Percentiles rank a stretch among this genome's conserved stretches.
Evolutionary conservation across 352 stramenopile species (phyloP).

Genomic region (Phytophthora sojae): DNA sequence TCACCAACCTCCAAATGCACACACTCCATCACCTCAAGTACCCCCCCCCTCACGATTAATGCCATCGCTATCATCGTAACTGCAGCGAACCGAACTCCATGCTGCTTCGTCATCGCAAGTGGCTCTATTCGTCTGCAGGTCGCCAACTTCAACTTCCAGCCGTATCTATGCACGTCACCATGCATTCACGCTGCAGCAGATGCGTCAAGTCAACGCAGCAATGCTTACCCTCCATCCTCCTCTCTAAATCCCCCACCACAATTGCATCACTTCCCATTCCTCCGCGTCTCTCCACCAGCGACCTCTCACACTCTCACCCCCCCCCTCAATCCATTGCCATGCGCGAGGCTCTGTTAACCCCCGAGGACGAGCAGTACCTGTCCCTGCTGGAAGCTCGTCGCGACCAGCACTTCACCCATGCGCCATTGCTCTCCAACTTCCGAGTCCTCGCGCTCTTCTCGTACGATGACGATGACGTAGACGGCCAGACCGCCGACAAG

Average conservation of each 20-base stretch:
- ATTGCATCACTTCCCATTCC: not conserved
- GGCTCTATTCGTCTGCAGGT: constrained; percentile 33
- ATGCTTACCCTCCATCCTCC: constrained; percentile 23
- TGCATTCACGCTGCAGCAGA: constrained; percentile 18
- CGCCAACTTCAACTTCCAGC: constrained; percentile 30
- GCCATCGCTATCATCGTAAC: not conserved
- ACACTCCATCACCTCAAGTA: not conserved
- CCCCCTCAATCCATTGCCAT: constrained; percentile 20
- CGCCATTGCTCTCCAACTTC: constrained; percentile 56
- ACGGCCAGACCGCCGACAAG: constrained; percentile 45
- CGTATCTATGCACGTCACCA: constrained; percentile 29
- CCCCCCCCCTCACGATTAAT: not conserved
- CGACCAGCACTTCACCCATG: constrained; percentile 41
- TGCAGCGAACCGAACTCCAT: not conserved
- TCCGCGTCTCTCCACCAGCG: not conserved
- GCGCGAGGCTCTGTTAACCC: constrained; percentile 51
- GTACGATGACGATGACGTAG: constrained; percentile 68
- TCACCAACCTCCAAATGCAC: not conserved
- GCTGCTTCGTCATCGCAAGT: constrained; percentile 10
- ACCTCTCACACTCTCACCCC: not conserved
- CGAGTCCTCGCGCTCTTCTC: constrained; percentile 62
- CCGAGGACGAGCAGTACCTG: constrained; percentile 56
- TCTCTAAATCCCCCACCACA: not conserved
- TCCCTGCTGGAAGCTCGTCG: constrained; percentile 54
- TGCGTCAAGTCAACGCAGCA: constrained; percentile 21